These are phyloP conservation scores for Pythium vanterpoolii DNA, from an alignment of 352 stramenopile species.

Conservation along the genomic window DNA sequence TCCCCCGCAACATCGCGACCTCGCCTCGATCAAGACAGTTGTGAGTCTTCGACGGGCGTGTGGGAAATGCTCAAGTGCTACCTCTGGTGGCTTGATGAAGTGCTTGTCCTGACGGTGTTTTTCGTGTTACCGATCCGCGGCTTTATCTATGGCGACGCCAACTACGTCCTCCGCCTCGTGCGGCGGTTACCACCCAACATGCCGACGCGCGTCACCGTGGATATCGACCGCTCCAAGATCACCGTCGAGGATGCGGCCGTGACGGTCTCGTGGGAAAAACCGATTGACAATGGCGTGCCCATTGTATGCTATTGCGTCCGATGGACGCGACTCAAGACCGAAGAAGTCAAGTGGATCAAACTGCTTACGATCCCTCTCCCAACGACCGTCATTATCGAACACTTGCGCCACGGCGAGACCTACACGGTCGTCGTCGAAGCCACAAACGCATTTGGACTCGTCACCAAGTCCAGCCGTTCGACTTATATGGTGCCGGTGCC, in stretches of 20 bases:
- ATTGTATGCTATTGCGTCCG: constrained; percentile 85
- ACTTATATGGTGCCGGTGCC: constrained; percentile 84
- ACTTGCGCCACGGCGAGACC: constrained; percentile 72
- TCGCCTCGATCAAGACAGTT: constrained; percentile 3
- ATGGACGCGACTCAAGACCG: constrained; percentile 73
- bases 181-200: constrained; percentile 74
- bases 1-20: background rate
- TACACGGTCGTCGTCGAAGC: constrained; percentile 85
- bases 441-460: constrained; percentile 75
- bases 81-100: constrained; percentile 86
- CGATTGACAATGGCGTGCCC: constrained; percentile 64
- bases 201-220: constrained; percentile 74
- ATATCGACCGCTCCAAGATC: constrained; percentile 54
- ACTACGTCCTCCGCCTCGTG: constrained; percentile 65
- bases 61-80: constrained; percentile 54
- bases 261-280: constrained; percentile 77
- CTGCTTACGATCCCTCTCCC: constrained; percentile 65
- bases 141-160: constrained; percentile 80
- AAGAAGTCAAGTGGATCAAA: constrained; percentile 78
- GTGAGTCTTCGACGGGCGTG: background rate
- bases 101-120: constrained; percentile 67
- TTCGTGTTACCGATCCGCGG: constrained; percentile 74
- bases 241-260: constrained; percentile 52
- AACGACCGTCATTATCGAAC: constrained; percentile 51
- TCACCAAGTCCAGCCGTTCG: constrained; percentile 71